Evolutionary conservation across 768 basidiomycete species (phyloP), one percentile per base, ranked within the genome.

Genomic region (Serendipita sp.): DNA sequence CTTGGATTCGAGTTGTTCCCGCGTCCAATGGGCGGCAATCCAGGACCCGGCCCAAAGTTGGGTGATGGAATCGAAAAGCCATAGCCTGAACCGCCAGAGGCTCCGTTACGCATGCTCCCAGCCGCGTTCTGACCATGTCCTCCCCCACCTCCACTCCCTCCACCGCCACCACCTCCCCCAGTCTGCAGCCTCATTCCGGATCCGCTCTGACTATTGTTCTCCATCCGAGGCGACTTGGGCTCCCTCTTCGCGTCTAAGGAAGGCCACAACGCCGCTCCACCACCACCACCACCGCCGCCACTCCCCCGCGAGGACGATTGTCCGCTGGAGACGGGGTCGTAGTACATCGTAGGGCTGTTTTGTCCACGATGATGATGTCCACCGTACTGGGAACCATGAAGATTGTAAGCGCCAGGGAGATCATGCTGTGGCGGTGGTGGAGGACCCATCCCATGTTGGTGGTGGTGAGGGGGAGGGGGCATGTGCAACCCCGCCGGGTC

Each of bases 31-130:
- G 53, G 53, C 17, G 53, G 53, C 13, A 58, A n/a, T 9, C 53
- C 53, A 31, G 53, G 53, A 4, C 53, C 53, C 13, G 53, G 53
- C 9, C 53, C 53, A 58, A 58, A 58, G 53, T 58, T 58, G 20
- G 53, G 53, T 11, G 53, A 58, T 28, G 53, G 53, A 31, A 58
- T 58, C 53, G 53, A 30, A 26, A 58, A 58, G 4, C 30, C 30
- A 26, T 58, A 58, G n/a, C 14, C 14, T 5, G 45, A 50, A 50
- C 53, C 30, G 1, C 53, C 30, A n/a, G 26, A 28, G 5, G 53
- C 31, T 2, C 53, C 53, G 26, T 58, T 58, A 26, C 53, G 20
- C 26, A 58, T 58, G 53, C 30, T 34, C 9, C 33, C 33, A 31
- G 53, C 16, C 9, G 16, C 53, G n/a, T 58, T 58, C 26, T 48